These are phyloP conservation scores for Microascus cirrosus DNA, from an alignment of 2,329 filamentous ascomycete genomes.

Conservation along the genomic window DNA sequence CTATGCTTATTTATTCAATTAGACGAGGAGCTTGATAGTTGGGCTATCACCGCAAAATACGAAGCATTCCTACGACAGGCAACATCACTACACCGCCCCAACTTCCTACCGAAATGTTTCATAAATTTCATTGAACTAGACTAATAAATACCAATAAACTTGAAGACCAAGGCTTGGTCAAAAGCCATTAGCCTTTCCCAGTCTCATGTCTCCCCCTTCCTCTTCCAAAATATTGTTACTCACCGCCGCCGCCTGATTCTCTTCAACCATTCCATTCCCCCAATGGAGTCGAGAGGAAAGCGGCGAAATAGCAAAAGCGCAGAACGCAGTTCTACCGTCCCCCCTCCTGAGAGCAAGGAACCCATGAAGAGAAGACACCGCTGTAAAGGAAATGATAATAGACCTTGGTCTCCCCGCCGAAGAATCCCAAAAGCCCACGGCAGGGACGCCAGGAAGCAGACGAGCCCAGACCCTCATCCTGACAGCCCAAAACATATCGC, in stretches of 20 bases:
- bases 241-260: background rate
- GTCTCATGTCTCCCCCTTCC: background rate
- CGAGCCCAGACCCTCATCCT: too few species aligned
- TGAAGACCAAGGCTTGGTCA: background rate
- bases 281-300: background rate
- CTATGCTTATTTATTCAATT: background rate
- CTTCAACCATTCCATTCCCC: background rate
- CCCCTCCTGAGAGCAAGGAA: background rate
- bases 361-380: background rate
- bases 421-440: background rate
- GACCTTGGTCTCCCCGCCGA: background rate
- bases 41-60: background rate
- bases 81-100: background rate
- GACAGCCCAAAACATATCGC: too few species aligned
- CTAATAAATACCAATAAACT: background rate
- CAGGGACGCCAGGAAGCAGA: too few species aligned
- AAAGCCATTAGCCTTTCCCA: background rate
- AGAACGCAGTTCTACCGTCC: background rate
- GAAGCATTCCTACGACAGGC: background rate
- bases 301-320: background rate
- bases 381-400: background rate
- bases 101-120: background rate
- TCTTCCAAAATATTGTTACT: too few species aligned
- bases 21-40: too few species aligned
- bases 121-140: background rate